Base-by-base conservation (phyloP, 352 stramenopile species). In the Globisporangium uncinulatum region DNA sequence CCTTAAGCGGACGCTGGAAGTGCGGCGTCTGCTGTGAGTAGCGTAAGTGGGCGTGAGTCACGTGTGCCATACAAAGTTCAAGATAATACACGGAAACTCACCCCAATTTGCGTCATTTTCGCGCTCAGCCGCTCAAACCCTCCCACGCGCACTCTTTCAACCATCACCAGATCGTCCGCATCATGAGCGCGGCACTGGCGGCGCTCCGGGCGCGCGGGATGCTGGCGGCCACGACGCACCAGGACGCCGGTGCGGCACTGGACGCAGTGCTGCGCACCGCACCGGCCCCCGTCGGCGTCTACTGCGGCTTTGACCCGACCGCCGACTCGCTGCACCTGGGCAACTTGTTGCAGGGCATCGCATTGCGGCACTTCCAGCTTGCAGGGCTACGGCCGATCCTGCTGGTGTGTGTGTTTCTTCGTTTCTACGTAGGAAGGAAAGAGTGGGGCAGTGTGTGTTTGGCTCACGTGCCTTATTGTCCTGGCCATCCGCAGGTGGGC, bases 221-320 rank as follows among this genome's bases (percentile, higher is more conserved):
- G 76, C 70, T 94, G 46, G 78, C 83, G 1, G 82, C 83, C 6
- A 55, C 87, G 47, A 94, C 85, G 10, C 77, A 90, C 42, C 65
- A 83, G 66, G 67, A 87, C 34, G 80, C 76, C 1, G 77, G 79
- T 19, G 24, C 57, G 9, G 50, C 74, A 14, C 67, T 94, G 8
- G 83, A 94, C 58, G 69, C 67, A 14, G 57, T 83, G 47, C 31
- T 93, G 56, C 53, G 32, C 51, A 19, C 59, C 0, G 24, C 63
- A 4, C 13, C 37, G 11, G 43, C 50, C 15, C 54, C 69, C 15
- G 75, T 80, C 9, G 62, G 74, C 29, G 79, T 95, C 9, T 96
- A 96, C 67, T 94, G 84, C 62, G 91, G 91, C 62, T 95, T 97
- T 56, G 91, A 97, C 61, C 91, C 91, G 32, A 97, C 91, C n/a